Evolutionary conservation across 768 basidiomycete species (phyloP), one percentile per base, ranked within the genome.

Genomic region (Trametes cinnabarina): DNA sequence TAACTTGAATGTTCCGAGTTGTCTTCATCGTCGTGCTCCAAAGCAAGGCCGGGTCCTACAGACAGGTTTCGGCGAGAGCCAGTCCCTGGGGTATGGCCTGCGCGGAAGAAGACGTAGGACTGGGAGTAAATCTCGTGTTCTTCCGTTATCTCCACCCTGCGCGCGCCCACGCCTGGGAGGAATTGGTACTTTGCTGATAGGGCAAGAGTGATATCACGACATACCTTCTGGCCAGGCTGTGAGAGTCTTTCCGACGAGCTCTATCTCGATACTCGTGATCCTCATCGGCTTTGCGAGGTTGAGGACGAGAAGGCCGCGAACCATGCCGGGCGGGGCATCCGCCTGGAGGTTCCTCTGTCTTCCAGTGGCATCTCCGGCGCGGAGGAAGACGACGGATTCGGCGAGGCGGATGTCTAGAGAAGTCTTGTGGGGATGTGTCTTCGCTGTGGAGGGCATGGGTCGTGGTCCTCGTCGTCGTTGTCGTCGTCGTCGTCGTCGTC

Each of bases 171-270:
- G 15, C 80, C 84, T 76, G 66, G 37, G 15, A 40, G 47, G 34
- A 58, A 28, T n/a, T 60, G 14, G 47, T 55, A 34, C 14, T 14
- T 40, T 32, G 14, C 15, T 32, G 7, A 7, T 46, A 37, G 15
- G 22, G 43, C n/a, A 39, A 14, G 19, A 3, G 26, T 20, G 44
- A 51, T 53, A 47, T 7, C 26, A 32, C 51, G 12, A 69, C 79
- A 50, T 59, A 94, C 95, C 92, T 80, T 97, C 94, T 2, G 88
- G 86, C 88, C 93, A 97, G 35, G 84, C 81, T 4, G 86, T 89
- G 22, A 78, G 73, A 3, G 86, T 78, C 57, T 78, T 87, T 3
- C 90, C 94, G 43, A 85, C 77, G 20, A 99, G 74, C 69, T 87
- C 84, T 37, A 97, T 77, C 54, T 87, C 87, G 56, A 99, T 94